Evolutionary conservation across 352 stramenopile species (phyloP), one percentile per base, ranked within the genome.

Genomic region (Phytophthora idaei): DNA sequence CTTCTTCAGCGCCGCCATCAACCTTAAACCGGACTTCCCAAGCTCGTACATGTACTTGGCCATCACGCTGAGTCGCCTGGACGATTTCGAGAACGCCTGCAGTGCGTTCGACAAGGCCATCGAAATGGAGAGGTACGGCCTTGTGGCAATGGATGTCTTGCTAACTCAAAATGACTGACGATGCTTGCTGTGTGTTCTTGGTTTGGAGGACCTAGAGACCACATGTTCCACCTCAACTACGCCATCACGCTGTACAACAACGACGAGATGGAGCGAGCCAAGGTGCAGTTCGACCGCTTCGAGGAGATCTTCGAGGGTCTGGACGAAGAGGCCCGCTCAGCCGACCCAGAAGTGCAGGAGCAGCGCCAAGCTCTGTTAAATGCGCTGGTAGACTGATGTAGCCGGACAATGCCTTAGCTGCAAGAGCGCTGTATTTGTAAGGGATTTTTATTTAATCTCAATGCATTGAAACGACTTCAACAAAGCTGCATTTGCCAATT

Each of bases 31-130:
- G 1, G 83, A 96, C 61, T 97, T 94, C 54, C 81, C 93, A 5
- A 89, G 82, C 63, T 94, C 90, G 52, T 98, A 98, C 78, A 97
- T 97, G 89, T 97, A 98, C 73, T 68, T 98, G 27, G 94, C 89
- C 34, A 93, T 98, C 69, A 94, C 92, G 36, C 76, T 98, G 12
- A 79, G 81, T 5, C 77, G 89, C 0, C 77, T 98, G 42, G 92
- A 97, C 57, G 94, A 98, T 74, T 95, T 96, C 71, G 93, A 97
- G 41, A 98, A 98, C 61, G 84, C 92, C 1, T 96, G 87, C 74
- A 90, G 81, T 47, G 93, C 92, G 5, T 98, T 97, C 61, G 87
- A 98, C 45, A 97, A 98, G 73, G 88, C 91, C 25, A 86, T 97
- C 66, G 84, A 96, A 60, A 91, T 97, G 76, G 87, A 94, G 69